Evolutionary conservation across 345 rosid genomes (phyloP).

Genomic region (Acer saccharum): DNA sequence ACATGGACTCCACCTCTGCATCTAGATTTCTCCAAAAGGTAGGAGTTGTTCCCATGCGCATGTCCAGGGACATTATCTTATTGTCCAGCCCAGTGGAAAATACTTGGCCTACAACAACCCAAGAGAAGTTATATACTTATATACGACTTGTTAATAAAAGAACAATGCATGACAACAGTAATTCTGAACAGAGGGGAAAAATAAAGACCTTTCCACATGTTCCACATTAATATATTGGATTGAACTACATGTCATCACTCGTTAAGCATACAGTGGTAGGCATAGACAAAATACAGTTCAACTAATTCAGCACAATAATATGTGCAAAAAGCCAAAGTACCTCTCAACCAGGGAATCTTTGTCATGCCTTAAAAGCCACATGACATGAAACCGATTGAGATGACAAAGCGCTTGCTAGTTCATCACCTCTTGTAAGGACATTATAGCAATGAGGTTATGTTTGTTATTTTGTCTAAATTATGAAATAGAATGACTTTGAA

Average conservation of each 20-base stretch:
- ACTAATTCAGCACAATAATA: neutral
- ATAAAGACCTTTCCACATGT: neutral
- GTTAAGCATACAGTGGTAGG: neutral
- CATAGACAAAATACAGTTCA: neutral
- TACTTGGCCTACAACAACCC: constrained; percentile 54
- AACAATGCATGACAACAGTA: neutral
- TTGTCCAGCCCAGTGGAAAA: constrained; percentile 82
- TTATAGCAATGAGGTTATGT: neutral
- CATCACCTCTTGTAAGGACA: neutral
- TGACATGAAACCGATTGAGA: neutral
- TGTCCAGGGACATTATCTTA: constrained; percentile 73
- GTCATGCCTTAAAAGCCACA: neutral
- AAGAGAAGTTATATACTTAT: neutral
- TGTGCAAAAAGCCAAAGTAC: neutral
- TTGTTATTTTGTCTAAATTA: neutral
- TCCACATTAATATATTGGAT: neutral
- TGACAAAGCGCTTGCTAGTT: neutral
- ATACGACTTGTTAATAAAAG: neutral
- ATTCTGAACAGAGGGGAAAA: neutral
- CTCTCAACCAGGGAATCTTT: neutral
- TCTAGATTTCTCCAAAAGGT: constrained; percentile 28
- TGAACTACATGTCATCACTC: neutral
- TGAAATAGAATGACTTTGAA: neutral
- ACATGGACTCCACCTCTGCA: constrained; percentile 64
- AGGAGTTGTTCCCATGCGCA: constrained; percentile 37